These are phyloP conservation scores for Trichoderma sp. DNA, from an alignment of 2,329 filamentous ascomycete species.

Conservation along the genomic window DNA sequence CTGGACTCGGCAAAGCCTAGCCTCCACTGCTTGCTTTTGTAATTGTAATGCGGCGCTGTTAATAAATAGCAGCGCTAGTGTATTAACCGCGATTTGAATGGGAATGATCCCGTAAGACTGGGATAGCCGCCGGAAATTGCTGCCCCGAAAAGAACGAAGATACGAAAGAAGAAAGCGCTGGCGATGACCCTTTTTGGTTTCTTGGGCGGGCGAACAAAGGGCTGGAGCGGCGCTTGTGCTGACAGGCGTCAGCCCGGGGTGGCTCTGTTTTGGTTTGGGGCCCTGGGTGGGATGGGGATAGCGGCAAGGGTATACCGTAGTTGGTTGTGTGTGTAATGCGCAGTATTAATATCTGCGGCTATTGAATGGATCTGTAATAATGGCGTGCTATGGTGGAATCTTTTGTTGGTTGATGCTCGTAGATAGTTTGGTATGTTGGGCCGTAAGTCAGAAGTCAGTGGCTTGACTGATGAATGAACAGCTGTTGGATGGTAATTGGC, in stretches of 20 bases:
- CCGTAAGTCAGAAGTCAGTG: background rate
- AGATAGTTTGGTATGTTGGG: no score
- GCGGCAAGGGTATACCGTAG: background rate
- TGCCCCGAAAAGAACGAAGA: background rate
- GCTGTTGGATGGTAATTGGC: background rate
- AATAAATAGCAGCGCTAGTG: constrained; percentile 2
- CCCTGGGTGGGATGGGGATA: background rate
- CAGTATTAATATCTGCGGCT: background rate
- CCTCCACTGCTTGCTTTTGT: background rate
- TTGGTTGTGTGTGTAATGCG: background rate
- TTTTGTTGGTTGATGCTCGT: background rate
- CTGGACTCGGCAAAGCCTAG: background rate
- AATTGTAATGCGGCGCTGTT: background rate
- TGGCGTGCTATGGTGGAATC: background rate
- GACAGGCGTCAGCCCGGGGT: constrained; percentile 13
- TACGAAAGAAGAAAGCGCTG: background rate
- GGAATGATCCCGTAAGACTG: background rate
- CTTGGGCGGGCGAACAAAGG: background rate
- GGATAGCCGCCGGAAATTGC: constrained; percentile 13
- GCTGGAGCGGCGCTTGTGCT: constrained; percentile 11
- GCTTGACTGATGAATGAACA: background rate
- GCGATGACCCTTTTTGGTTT: background rate
- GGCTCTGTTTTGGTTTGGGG: background rate
- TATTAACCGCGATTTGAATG: background rate
- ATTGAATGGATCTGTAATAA: background rate